Conservation (phyloP, 2,329 filamentous ascomycete species). For the Cladosporium phlei region DNA sequence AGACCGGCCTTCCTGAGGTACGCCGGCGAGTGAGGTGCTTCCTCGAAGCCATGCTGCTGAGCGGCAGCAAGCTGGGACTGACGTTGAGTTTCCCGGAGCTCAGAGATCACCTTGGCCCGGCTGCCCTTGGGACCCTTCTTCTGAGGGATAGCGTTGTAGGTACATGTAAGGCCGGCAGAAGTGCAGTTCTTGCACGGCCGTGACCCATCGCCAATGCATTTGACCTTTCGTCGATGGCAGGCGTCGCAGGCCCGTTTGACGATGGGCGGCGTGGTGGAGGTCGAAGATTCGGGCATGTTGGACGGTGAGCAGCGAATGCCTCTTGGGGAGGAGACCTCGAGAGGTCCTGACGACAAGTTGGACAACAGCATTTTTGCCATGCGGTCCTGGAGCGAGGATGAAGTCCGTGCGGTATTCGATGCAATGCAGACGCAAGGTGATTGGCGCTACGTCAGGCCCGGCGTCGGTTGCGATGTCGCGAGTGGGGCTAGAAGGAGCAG, state of each 20-base stretch:
- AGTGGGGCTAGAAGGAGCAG: constrained; percentile 6
- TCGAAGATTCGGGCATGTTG: constrained; percentile 11
- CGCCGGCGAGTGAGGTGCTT: constrained; percentile 38
- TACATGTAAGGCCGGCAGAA: constrained; percentile 56
- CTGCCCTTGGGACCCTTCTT: constrained; percentile 61
- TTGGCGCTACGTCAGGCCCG: background rate
- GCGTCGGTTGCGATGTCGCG: background rate
- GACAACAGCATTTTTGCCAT: constrained; percentile 14
- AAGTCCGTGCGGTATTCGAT: constrained; percentile 12
- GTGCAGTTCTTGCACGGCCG: constrained; percentile 58
- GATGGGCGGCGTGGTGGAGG: constrained; percentile 20
- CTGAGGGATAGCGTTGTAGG: constrained; percentile 60
- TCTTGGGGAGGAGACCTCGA: constrained; percentile 12
- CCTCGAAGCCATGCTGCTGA: constrained; percentile 34
- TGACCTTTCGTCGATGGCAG: constrained; percentile 48
- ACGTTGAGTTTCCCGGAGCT: constrained; percentile 52
- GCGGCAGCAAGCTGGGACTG: constrained; percentile 42
- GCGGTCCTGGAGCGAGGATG: constrained; percentile 2
- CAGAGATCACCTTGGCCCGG: constrained; percentile 59
- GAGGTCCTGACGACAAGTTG: constrained; percentile 13
- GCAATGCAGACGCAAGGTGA: constrained; percentile 5
- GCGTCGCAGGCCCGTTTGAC: constrained; percentile 31
- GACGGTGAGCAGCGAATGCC: constrained; percentile 7
- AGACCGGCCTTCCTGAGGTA: constrained; percentile 46
- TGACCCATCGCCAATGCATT: constrained; percentile 47